Evolutionary conservation across 176 grass and related monocot genomes (phyloP).

Genomic region (Puya raimondii): DNA sequence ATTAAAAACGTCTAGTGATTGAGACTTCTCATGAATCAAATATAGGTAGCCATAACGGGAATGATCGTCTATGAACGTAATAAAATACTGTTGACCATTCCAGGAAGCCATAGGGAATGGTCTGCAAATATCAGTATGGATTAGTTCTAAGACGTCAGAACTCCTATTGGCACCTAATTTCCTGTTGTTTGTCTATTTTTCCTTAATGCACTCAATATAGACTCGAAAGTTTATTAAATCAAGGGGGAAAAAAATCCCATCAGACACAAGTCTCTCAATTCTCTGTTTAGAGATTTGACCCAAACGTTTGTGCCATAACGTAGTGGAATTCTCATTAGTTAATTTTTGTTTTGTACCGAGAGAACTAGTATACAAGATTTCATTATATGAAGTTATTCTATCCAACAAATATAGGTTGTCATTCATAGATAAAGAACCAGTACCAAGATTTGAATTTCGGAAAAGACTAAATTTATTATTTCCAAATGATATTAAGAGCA

Average conservation of each 20-base stretch:
- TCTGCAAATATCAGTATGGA: not conserved
- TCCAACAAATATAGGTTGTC: conserved; percentile 4
- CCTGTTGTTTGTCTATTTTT: not conserved
- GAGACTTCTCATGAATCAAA: no score
- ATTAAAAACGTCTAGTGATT: no score
- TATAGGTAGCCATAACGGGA: no score
- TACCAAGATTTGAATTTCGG: not conserved
- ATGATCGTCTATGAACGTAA: no score
- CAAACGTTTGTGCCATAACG: not conserved
- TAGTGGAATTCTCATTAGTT: not conserved
- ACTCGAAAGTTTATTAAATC: not conserved
- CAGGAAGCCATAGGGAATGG: not conserved
- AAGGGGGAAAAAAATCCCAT: not conserved
- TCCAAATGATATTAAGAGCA: conserved; percentile 10
- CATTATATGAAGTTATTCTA: not conserved
- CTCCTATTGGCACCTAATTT: not conserved
- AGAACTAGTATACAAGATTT: not conserved
- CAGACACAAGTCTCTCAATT: not conserved
- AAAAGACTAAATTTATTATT: not conserved
- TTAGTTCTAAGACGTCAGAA: not conserved
- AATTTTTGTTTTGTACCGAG: not conserved
- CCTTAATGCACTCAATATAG: not conserved
- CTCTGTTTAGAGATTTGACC: not conserved
- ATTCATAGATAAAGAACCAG: not conserved
- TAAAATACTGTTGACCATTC: not conserved